phyloP scores from a whole-genome alignment of 177 flowering plant species.

The Vitis hybrid region DNA sequence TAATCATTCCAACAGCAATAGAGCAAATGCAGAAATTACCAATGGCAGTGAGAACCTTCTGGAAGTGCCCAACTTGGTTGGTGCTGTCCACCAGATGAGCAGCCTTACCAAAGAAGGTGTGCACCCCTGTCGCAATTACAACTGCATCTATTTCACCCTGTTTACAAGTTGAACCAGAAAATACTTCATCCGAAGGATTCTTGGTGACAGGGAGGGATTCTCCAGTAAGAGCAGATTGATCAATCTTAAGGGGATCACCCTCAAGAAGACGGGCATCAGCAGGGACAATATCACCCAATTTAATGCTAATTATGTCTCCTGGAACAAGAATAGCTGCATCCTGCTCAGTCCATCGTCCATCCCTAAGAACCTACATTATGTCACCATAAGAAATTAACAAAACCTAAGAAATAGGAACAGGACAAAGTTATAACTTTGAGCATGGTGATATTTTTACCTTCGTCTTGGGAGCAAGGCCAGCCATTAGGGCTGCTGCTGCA shows the following conservation, averaged over 20 bases:
- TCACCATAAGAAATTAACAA: background rate
- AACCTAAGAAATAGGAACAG: background rate
- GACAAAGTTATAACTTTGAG: background rate
- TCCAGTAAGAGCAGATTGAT: slow-evolving; percentile 96
- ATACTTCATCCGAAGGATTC: slow-evolving; percentile 83
- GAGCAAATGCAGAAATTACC: slow-evolving; percentile 98
- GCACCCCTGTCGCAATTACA: slow-evolving; percentile 95
- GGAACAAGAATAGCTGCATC: slow-evolving; percentile 78
- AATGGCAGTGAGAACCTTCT: slow-evolving; percentile 90
- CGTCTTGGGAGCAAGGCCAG: slow-evolving; percentile 84
- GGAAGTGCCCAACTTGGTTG: slow-evolving; percentile 93
- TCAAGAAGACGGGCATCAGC: slow-evolving; percentile 89
- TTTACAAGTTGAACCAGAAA: slow-evolving; percentile 93
- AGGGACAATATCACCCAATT: slow-evolving; percentile 75
- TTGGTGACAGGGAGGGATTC: slow-evolving; percentile 93
- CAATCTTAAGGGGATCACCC: slow-evolving; percentile 85
- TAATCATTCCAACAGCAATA: slow-evolving; percentile 72
- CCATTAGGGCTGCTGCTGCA: slow-evolving; percentile 89
- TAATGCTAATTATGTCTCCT: slow-evolving; percentile 76
- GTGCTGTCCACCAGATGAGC: slow-evolving; percentile 99
- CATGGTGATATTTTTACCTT: slow-evolving; percentile 37
- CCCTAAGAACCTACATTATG: slow-evolving; percentile 60
- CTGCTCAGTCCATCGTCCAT: slow-evolving; percentile 79
- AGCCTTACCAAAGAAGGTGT: slow-evolving; percentile 96
- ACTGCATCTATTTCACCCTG: slow-evolving; percentile 97